These are phyloP conservation scores for Coniella vitis DNA, from an alignment of 2,329 filamentous ascomycete species.

Conservation along the genomic window DNA sequence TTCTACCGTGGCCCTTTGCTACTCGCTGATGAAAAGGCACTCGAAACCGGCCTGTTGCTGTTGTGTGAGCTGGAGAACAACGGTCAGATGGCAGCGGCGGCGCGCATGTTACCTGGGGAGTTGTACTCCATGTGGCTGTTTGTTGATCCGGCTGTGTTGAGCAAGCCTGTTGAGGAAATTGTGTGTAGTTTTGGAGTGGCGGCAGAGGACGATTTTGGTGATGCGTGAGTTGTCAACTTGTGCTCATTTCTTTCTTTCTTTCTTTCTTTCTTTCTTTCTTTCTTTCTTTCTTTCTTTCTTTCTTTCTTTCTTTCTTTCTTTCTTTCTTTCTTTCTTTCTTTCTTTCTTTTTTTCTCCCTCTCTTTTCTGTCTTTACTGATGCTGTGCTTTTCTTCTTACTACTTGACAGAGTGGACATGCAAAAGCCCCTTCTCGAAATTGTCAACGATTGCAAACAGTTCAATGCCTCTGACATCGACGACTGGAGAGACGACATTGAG, in stretches of 20 bases:
- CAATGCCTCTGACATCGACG: neutral
- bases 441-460: neutral
- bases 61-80: neutral
- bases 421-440: neutral
- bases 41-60: neutral
- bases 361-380: too few relatives aligned
- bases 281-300: too few relatives aligned
- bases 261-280: too few relatives aligned
- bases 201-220: neutral
- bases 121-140: neutral
- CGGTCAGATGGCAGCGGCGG: neutral
- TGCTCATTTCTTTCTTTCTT: too few relatives aligned
- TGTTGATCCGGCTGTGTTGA: neutral
- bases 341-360: too few relatives aligned
- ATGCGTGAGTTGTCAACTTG: too few relatives aligned
- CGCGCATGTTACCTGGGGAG: neutral
- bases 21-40: neutral
- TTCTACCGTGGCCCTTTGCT: neutral
- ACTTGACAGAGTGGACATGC: neutral
- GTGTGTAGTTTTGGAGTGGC: neutral
- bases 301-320: too few relatives aligned
- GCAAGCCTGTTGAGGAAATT: neutral
- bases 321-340: too few relatives aligned
- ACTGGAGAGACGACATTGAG: slow-evolving; percentile 5
- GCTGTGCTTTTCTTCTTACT: too few relatives aligned